Base-by-base conservation (phyloP, 1,284 basidiomycete genomes). In the Coniophora puteana region DNA sequence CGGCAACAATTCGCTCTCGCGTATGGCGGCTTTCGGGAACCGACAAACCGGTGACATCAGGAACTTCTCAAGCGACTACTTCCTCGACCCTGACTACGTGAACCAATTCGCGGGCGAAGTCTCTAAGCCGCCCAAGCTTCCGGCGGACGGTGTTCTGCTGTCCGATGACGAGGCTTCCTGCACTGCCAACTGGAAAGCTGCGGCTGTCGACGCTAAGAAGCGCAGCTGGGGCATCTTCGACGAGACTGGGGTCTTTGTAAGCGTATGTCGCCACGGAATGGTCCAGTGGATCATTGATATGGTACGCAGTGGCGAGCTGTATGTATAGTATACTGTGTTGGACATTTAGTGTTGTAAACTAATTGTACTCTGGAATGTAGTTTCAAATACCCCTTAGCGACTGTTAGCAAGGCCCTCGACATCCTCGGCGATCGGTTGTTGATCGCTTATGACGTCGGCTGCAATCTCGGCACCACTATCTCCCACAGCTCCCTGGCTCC, bases 261-360 rank as follows among this genome's bases (percentile, higher is more conserved):
- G 42, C 6, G 46, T 54, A 0, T 68, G 66, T 40, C 46, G 55
- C 0, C 65, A 68, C 48, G 65, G 65, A 0, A 45, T 62, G 3
- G 41, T 65, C 1, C 41, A 65, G 7, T 53, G 53, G 47, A 38
- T 63, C 0, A 49, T 43, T n/a, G 66, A 68, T 40, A 67, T 70
- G 61, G 40, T 68, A 7, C 41, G 40, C 7, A 63, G 57, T 40
- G 63, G 67, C 1, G 66, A 70, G 41, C 49, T 64, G 63, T 66
- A 45, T 42, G 60, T 51, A 13, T 1, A n/a, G 5, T 25, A 11
- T 28, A 25, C 18, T 29, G 24, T 25, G 1, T 14, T 32, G n/a
- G n/a, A n/a, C n/a, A n/a, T n/a, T n/a, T n/a, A n/a, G n/a, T n/a
- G n/a, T n/a, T n/a, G n/a, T n/a, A n/a, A n/a, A n/a, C n/a, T n/a